Percentiles rank a stretch among this genome's conserved stretches.
Evolutionary conservation across 768 basidiomycete genomes (phyloP).

Genomic region (Leccinum broughii): DNA sequence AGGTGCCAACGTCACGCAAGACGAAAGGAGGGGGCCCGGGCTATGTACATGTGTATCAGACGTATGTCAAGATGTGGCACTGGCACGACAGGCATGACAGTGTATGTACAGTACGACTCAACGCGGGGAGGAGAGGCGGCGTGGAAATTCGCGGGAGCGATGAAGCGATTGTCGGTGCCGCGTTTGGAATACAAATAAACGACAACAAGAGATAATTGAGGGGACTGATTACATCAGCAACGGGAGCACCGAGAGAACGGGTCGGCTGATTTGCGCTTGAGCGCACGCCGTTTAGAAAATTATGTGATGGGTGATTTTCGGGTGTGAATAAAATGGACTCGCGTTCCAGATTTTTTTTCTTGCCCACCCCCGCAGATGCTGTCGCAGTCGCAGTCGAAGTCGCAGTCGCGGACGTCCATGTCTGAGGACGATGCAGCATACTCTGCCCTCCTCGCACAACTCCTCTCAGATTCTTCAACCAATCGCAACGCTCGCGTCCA

Average conservation of each 20-base stretch:
- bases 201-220: not conserved
- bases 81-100: not conserved
- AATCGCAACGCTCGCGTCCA: slow-evolving; percentile 33
- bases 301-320: slow-evolving; percentile 14
- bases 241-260: slow-evolving; percentile 11
- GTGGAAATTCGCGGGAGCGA: not conserved
- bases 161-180: not conserved
- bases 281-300: slow-evolving; percentile 14
- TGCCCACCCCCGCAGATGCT: slow-evolving; percentile 9
- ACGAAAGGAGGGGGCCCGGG: not conserved
- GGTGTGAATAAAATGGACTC: slow-evolving; percentile 24
- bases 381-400: not conserved
- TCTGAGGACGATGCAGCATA: slow-evolving; percentile 34
- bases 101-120: not conserved
- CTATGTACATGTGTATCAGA: not conserved
- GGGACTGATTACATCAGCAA: slow-evolving; percentile 18
- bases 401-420: slow-evolving; percentile 15
- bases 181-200: not conserved
- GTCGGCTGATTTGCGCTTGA: slow-evolving; percentile 23
- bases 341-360: not conserved
- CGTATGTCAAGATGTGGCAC: not conserved
- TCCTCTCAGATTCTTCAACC: slow-evolving; percentile 23
- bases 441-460: slow-evolving; percentile 29
- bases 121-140: not conserved
- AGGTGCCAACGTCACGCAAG: not conserved